These are phyloP conservation scores for Cynara cardunculus DNA, from an alignment of 129 eudicot species.

Conservation along the genomic window DNA sequence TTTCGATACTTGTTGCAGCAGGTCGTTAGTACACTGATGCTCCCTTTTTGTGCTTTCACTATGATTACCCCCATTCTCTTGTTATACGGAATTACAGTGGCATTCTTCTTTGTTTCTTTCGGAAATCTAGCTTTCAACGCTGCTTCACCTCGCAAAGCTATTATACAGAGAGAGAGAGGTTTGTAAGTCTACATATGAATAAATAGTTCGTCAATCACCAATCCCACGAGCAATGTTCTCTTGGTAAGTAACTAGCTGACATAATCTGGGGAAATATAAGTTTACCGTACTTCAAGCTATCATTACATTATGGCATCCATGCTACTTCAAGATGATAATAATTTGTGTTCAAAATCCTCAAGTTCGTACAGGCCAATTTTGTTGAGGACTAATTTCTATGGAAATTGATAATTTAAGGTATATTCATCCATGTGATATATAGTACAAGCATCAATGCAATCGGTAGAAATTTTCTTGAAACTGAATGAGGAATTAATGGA, in stretches of 20 bases:
- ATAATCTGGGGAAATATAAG: not conserved
- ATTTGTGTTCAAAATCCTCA: too few species aligned
- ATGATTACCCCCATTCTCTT: slow-evolving; percentile 45
- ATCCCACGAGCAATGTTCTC: not conserved
- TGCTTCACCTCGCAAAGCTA: slow-evolving; percentile 91
- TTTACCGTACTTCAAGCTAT: not conserved
- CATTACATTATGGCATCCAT: not conserved
- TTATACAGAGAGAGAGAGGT: not conserved
- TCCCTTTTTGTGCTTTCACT: slow-evolving; percentile 41
- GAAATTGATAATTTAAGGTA: not conserved
- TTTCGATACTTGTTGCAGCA: slow-evolving; percentile 65
- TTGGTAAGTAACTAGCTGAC: not conserved
- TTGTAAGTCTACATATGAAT: not conserved
- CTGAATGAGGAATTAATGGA: not conserved
- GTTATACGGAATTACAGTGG: slow-evolving; percentile 74
- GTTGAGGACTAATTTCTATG: not conserved
- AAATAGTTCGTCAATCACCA: not conserved
- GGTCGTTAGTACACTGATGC: slow-evolving; percentile 63
- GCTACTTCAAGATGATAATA: not conserved
- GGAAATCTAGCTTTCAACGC: slow-evolving; percentile 68
- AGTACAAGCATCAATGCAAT: not conserved
- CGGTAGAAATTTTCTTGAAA: not conserved
- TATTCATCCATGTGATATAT: too few species aligned
- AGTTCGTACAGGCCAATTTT: not conserved
- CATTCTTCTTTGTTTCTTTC: slow-evolving; percentile 67